Base-by-base conservation (phyloP, 139 green algal genomes). In the Pycnococcus provasolii region DNA sequence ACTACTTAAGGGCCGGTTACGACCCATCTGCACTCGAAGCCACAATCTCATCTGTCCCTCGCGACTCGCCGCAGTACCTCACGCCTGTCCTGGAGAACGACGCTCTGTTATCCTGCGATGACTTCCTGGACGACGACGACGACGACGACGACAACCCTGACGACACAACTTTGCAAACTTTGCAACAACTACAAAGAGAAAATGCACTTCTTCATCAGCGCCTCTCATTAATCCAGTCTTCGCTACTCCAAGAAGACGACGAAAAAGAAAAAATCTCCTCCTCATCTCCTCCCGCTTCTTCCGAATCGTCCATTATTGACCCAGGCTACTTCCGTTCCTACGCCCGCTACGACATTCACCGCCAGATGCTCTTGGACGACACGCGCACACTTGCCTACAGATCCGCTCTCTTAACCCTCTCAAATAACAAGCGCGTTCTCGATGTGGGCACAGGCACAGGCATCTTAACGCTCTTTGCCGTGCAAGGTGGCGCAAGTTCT, bases 321-420 rank as follows among this genome's bases (percentile, higher is more conserved):
- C 26, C 26, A 26, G 26, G 26, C 68, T 96, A 96, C 72, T 91
- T 94, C 61, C 87, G 94, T 76, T 90, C 81, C 0, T 95, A 95
- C 71, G 76, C 79, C 1, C 87, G 94, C 70, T 95, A 94, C 70
- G 89, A 84, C 85, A 68, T 68, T 60, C 88, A 94, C 69, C 83
- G 93, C 70, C 87, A 95, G 76, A 96, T 96, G 90, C 83, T 96
- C 43, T 94, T 95, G 66, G 90, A 96, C 76, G 64, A 64, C 42
- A 83, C 95, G 52, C 83, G 90, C 57, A 96, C 90, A 0, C 74
- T 77, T 4, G 83, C 82, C 44, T 96, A 96, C 77, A 86, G 87
- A 74, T 85, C 85, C 63, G 78, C 87, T 11, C 86, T 90, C 69
- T 26, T 26, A 26, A 26, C 26, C 26, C 26, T 26, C 26, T 26